A percentile compares a stretch with the other conserved stretches of the same genome.
Conservation (phyloP, 306 rosid species). For the Begonia fuchsioides region DNA sequence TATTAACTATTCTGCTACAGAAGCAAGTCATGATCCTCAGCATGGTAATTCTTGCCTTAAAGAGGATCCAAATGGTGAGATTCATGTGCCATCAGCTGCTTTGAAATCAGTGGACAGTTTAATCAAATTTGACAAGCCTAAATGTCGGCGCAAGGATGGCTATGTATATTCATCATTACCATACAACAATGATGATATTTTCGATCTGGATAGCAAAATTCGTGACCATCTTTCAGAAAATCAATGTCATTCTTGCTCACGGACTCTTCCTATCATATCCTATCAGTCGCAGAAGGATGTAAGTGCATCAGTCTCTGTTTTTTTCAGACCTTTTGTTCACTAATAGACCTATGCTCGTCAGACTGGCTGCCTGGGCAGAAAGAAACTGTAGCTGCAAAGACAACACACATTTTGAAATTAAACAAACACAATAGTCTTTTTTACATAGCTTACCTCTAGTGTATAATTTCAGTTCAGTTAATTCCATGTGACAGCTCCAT, state of each 20-base stretch:
- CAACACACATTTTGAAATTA: too few species aligned
- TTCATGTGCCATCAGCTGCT: conserved; percentile 69
- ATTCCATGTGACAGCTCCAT: too few species aligned
- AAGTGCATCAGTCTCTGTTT: conserved; percentile 10
- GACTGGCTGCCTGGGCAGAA: not conserved
- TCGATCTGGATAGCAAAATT: conserved; percentile 72
- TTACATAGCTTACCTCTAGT: too few species aligned
- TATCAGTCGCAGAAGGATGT: conserved; percentile 98
- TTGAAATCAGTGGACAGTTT: conserved; percentile 84
- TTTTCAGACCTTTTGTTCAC: not conserved
- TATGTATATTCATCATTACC: conserved; percentile 43
- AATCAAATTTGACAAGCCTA: conserved; percentile 84
- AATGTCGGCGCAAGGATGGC: conserved; percentile 63
- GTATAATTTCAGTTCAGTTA: too few species aligned
- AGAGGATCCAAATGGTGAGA: conserved; percentile 77
- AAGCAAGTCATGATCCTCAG: conserved; percentile 36
- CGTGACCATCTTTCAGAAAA: conserved; percentile 84
- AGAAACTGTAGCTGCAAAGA: not conserved
- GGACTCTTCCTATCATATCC: conserved; percentile 52
- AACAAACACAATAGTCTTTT: too few species aligned
- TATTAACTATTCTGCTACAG: conserved; percentile 66
- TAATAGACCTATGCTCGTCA: conserved; percentile 4
- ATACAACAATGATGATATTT: conserved; percentile 21
- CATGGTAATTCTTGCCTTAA: conserved; percentile 36
- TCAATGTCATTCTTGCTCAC: conserved; percentile 71